phyloP scores from a whole-genome alignment of 805 yeast genomes.

The Hanseniaspora singularis region DNA sequence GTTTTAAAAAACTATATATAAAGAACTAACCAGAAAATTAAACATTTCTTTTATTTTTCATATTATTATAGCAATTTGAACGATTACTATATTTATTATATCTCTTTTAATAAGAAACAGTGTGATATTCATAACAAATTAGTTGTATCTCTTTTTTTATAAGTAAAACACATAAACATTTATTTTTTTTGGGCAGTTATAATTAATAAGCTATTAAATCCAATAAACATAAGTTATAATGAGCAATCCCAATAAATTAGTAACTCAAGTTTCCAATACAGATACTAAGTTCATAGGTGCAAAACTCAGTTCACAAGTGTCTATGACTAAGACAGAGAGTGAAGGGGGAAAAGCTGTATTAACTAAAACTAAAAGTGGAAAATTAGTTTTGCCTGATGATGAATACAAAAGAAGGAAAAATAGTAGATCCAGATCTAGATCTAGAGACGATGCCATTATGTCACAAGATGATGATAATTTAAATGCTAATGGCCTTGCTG shows the following conservation, averaged over 20 bases:
- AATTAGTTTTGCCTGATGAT: conserved; percentile 14
- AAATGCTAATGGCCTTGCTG: neutral
- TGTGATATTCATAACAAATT: no score
- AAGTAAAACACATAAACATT: no score
- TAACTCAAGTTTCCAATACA: conserved; percentile 12
- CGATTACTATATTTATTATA: no score
- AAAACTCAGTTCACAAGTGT: conserved; percentile 12
- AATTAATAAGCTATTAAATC: no score
- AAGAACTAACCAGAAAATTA: no score
- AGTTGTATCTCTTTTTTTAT: no score
- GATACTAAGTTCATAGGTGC: conserved; percentile 12
- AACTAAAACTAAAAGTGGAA: conserved; percentile 9
- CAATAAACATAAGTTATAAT: no score
- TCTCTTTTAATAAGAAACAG: no score
- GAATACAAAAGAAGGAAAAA: conserved; percentile 1
- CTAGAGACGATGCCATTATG: conserved; percentile 1
- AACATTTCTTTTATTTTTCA: no score
- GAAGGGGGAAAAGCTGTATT: conserved; percentile 7
- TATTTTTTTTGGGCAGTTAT: no score
- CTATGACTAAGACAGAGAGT: conserved; percentile 9
- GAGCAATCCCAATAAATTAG: conserved; percentile 12
- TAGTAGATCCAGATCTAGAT: neutral
- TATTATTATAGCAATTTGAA: no score
- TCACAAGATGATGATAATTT: neutral
- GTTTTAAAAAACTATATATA: no score